phyloP scores from a whole-genome alignment of 768 basidiomycete species.

The Rhizopogon salebrosus region DNA sequence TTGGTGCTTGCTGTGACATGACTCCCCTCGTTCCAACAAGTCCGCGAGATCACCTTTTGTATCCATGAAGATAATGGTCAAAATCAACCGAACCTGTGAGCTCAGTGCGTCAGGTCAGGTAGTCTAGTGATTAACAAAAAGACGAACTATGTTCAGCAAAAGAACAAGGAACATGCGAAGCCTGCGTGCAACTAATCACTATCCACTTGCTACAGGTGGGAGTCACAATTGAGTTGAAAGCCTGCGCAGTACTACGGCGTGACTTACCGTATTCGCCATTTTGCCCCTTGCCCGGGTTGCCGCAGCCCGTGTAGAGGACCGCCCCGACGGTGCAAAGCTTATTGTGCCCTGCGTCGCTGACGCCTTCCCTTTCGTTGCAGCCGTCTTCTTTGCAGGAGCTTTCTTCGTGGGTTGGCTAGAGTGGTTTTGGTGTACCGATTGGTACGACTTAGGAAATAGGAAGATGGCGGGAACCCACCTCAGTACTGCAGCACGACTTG shows the following conservation, averaged over 20 bases:
- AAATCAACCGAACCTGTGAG: no score
- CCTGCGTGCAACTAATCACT: constrained; percentile 20
- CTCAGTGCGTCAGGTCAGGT: not conserved
- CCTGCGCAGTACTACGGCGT: not conserved
- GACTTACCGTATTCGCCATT: constrained; percentile 43
- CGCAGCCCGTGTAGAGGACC: constrained; percentile 57
- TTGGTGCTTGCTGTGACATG: no score
- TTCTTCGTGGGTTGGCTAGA: constrained; percentile 44
- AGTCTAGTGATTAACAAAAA: not conserved
- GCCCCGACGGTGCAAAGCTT: constrained; percentile 56
- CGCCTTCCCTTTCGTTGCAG: constrained; percentile 28
- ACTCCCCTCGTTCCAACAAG: no score
- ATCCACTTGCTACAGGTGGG: constrained; percentile 14
- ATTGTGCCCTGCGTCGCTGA: constrained; percentile 47
- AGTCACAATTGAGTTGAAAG: not conserved
- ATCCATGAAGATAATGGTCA: not conserved
- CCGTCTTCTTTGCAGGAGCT: constrained; percentile 43
- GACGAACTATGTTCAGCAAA: not conserved
- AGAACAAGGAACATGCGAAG: not conserved
- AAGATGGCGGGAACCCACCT: constrained; percentile 39
- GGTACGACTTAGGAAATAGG: constrained; percentile 22
- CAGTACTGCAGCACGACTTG: constrained; percentile 58
- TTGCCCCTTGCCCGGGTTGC: constrained; percentile 63
- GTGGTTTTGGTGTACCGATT: constrained; percentile 1
- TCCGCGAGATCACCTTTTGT: no score